Evolutionary conservation across 2,329 filamentous ascomycete genomes (phyloP).

Genomic region (Tolypocladium nubicola): DNA sequence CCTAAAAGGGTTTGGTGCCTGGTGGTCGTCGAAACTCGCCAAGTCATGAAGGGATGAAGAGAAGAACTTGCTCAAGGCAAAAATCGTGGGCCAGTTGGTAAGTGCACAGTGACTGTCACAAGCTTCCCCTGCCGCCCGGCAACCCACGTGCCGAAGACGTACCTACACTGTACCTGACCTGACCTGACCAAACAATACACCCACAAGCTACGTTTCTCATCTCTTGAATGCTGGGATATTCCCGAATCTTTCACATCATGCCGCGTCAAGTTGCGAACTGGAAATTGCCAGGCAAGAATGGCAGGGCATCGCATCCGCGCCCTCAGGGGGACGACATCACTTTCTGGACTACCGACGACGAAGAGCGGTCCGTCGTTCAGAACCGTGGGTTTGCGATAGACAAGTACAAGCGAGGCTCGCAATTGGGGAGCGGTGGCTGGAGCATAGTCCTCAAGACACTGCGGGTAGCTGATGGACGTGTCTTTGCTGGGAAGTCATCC

Average conservation of each 20-base stretch:
- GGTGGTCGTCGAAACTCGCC: background rate
- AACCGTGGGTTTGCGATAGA: constrained; percentile 6
- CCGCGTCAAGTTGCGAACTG: background rate
- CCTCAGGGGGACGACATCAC: background rate
- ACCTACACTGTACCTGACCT: background rate
- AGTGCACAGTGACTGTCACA: background rate
- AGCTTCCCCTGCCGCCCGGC: background rate
- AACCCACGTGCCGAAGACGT: background rate
- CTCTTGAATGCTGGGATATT: background rate
- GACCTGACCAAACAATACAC: background rate
- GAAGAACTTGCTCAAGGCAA: background rate
- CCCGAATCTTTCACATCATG: background rate
- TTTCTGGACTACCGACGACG: constrained; percentile 12
- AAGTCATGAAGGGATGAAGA: background rate
- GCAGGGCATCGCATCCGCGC: background rate
- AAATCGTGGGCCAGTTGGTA: background rate
- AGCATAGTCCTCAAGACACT: constrained; percentile 17
- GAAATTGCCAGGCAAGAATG: background rate
- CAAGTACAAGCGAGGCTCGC: constrained; percentile 13
- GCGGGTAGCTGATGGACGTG: constrained; percentile 10
- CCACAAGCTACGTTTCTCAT: background rate
- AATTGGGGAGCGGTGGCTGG: constrained; percentile 17
- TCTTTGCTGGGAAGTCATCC: constrained; percentile 19
- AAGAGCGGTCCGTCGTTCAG: constrained; percentile 3
- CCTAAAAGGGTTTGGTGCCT: background rate